Conservation (phyloP, 2,329 filamentous ascomycete species). For the Mycosphaerella arachidis region DNA sequence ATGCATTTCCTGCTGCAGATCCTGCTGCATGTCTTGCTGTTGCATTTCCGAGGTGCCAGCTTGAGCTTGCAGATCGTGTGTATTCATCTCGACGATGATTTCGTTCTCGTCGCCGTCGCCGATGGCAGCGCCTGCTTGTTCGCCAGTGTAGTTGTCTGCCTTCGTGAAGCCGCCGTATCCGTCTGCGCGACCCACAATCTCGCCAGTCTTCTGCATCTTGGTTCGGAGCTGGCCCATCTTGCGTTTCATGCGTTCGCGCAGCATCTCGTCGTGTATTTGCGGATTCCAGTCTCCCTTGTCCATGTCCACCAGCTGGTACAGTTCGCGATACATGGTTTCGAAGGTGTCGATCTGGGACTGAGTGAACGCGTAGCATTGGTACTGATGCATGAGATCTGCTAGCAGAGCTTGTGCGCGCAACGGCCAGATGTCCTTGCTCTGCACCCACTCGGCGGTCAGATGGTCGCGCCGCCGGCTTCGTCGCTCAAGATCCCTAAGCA, state of each 20-base stretch:
- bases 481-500: conserved; percentile 35
- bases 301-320: conserved; percentile 35
- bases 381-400: conserved; percentile 36
- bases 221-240: conserved; percentile 37
- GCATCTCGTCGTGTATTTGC: conserved; percentile 33
- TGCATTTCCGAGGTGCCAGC: conserved; percentile 8
- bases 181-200: conserved; percentile 32
- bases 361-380: conserved; percentile 32
- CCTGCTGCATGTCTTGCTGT: conserved; percentile 13
- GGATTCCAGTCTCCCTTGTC: conserved; percentile 33
- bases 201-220: conserved; percentile 38
- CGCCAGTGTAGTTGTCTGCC: conserved; percentile 32
- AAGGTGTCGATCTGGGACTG: conserved; percentile 31
- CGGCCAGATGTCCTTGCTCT: conserved; percentile 37
- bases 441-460: conserved; percentile 36
- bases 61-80: conserved; percentile 6
- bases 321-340: conserved; percentile 33
- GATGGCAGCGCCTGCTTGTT: conserved; percentile 27
- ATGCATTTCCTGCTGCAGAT: conserved; percentile 14
- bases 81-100: conserved; percentile 9
- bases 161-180: conserved; percentile 32
- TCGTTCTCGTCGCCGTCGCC: conserved; percentile 21
- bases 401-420: conserved; percentile 33
- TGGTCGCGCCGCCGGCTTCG: conserved; percentile 35
- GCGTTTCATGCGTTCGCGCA: conserved; percentile 36